Evolutionary conservation across 768 basidiomycete species (phyloP).

Genomic region (Collybia sordida): DNA sequence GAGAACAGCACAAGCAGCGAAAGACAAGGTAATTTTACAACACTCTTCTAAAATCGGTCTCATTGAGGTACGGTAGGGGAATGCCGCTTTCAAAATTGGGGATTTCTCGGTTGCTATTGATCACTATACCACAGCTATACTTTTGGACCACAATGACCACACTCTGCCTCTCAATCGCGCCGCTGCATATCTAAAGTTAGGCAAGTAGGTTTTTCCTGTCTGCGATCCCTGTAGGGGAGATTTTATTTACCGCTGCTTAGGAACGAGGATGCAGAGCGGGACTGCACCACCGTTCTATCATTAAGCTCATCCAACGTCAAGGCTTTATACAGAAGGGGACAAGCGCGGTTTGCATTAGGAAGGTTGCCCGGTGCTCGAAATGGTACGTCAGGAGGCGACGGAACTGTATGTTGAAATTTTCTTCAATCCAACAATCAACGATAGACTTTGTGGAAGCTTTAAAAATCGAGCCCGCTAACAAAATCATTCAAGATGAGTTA

Average conservation of each 20-base stretch:
- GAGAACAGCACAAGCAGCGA: constrained; percentile 9
- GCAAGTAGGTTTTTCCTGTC: constrained; percentile 69
- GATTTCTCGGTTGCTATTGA: constrained; percentile 81
- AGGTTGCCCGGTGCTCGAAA: constrained; percentile 56
- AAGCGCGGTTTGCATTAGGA: constrained; percentile 62
- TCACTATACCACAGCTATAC: constrained; percentile 80
- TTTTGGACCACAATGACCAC: constrained; percentile 68
- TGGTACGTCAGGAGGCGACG: constrained; percentile 40
- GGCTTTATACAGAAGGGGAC: constrained; percentile 74
- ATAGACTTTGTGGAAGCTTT: constrained; percentile 64
- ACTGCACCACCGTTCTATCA: constrained; percentile 66
- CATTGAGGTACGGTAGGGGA: constrained; percentile 56
- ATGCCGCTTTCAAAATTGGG: constrained; percentile 78
- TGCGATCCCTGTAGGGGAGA: constrained; percentile 3
- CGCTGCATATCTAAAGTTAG: constrained; percentile 90
- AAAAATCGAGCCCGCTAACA: constrained; percentile 63
- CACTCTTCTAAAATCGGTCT: neutral
- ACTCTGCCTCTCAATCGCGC: constrained; percentile 87
- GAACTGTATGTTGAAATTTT: constrained; percentile 10
- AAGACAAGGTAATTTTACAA: constrained; percentile 10
- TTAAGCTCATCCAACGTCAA: constrained; percentile 68
- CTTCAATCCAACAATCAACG: neutral
- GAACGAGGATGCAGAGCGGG: constrained; percentile 76
- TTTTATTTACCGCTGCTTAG: constrained; percentile 35
- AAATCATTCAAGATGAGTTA: constrained; percentile 62